Conservation (phyloP, 1,284 basidiomycete species). For the Neolentinus lepideus region DNA sequence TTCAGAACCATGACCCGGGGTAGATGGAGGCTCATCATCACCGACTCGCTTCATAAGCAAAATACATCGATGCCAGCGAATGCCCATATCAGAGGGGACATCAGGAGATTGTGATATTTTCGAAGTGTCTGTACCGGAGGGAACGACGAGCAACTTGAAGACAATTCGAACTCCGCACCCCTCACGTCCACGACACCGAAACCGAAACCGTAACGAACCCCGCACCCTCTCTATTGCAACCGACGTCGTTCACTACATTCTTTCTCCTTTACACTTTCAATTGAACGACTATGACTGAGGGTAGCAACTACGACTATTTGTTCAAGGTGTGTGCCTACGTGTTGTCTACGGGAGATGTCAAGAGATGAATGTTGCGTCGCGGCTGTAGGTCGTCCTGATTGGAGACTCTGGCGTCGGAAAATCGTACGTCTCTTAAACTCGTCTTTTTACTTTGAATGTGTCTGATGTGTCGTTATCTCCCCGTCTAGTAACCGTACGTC, state of each 20-base stretch:
- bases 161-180: constrained; percentile 12
- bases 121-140: too few species aligned
- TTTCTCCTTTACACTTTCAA: constrained; percentile 5
- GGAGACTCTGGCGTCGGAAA: constrained; percentile 99
- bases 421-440: constrained; percentile 55
- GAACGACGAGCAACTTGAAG: background rate
- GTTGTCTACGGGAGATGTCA: constrained; percentile 15
- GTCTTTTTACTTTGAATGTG: background rate
- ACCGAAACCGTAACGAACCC: constrained; percentile 3
- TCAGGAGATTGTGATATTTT: too few species aligned
- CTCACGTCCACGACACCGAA: constrained; percentile 4
- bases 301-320: constrained; percentile 91
- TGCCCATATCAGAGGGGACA: too few species aligned
- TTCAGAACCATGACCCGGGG: too few species aligned
- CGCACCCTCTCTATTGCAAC: constrained; percentile 5
- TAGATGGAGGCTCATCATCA: too few species aligned
- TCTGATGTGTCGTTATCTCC: background rate
- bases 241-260: background rate
- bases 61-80: too few species aligned
- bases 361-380: constrained; percentile 5
- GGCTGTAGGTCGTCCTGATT: constrained; percentile 86
- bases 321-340: constrained; percentile 66
- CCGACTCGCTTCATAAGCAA: too few species aligned
- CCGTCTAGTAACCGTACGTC: constrained; percentile 25
- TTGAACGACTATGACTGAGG: constrained; percentile 63